Conservation (phyloP, 1,284 basidiomycete genomes). For the Microbotryum lychnidis-dioicae region DNA sequence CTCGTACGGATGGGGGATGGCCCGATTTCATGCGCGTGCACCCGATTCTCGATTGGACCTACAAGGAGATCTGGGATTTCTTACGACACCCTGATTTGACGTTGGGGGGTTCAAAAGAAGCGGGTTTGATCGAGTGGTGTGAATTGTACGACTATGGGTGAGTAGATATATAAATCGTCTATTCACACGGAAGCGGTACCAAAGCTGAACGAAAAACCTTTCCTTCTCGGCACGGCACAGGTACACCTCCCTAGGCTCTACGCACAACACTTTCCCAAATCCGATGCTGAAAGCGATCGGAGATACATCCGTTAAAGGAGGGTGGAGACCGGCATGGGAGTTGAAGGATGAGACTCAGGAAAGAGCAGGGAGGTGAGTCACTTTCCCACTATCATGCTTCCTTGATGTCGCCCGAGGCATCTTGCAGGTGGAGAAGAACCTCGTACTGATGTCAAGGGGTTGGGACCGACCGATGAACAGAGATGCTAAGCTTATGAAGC, state of each 20-base stretch:
- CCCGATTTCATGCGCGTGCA: conserved; percentile 84
- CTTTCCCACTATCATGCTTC: too few species aligned
- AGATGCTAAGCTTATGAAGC: too few species aligned
- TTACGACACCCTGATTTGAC: conserved; percentile 64
- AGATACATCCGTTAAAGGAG: conserved; percentile 11
- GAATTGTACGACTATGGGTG: conserved; percentile 83
- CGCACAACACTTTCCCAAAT: conserved; percentile 87
- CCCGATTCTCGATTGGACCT: conserved; percentile 92
- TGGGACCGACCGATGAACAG: too few species aligned
- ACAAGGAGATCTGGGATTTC: conserved; percentile 82
- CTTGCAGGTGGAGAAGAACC: too few species aligned
- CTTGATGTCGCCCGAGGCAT: too few species aligned
- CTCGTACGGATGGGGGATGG: conserved; percentile 80
- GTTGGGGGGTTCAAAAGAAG: conserved; percentile 11
- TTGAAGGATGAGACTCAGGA: conserved; percentile 67
- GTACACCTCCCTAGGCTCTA: conserved; percentile 92
- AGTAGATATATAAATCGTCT: conserved; percentile 32
- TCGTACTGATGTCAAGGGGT: too few species aligned
- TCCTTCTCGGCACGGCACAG: conserved; percentile 42
- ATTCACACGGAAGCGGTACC: too few species aligned
- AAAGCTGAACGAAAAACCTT: conserved; percentile 5
- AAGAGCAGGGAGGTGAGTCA: conserved; percentile 46
- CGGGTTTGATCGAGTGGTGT: conserved; percentile 55
- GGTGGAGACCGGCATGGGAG: conserved; percentile 66
- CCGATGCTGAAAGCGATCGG: conserved; percentile 55